Base-by-base conservation (phyloP, 768 basidiomycete genomes). In the Podaxis pistillaris region DNA sequence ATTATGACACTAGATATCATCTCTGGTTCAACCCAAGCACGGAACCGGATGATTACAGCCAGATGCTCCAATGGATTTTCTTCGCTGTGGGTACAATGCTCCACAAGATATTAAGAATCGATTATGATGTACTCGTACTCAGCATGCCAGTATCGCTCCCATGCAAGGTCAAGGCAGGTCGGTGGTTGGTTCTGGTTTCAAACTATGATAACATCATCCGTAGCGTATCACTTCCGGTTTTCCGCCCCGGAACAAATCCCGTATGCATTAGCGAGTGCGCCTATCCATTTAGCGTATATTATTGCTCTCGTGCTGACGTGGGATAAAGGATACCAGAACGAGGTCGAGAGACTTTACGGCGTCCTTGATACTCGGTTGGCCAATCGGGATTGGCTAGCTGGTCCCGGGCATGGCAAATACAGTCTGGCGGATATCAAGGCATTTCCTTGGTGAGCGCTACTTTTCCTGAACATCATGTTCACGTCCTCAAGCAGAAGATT, bases 11-110 rank as follows among this genome's bases (percentile, higher is more conserved):
- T 65, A 82, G 90, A 13, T 72, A 80, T 69, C 79, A 83, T 68
- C 88, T 94, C 65, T 80, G 74, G 63, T 91, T 87, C 71, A 79
- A 86, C 66, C 74, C 77, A 3, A 72, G 60, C 9, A 73, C 67
- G 17, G 72, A 81, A 3, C 81, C 82, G 11, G 76, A 88, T 49
- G 78, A 85, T 19, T 84, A 86, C 65, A 87, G 83, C 68, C 84
- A 86, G 71, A 79, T 83, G 74, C 71, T 91, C 36, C 90, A 90
- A 68, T 94, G 91, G 92, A 86, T 93, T 55, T 91, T 93, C 77
- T 94, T 91, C 66, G 82, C 85, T 8, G 86, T 86, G 58, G 65
- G 65, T 66, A 24, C 22, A 22, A 28, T 44, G 4, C 46, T 46
- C 26, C 19, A 47, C 50, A 37, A 33, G n/a, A 26, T 30, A 37